phyloP scores from a whole-genome alignment of 1,284 basidiomycete genomes.

The Tilletia caries region DNA sequence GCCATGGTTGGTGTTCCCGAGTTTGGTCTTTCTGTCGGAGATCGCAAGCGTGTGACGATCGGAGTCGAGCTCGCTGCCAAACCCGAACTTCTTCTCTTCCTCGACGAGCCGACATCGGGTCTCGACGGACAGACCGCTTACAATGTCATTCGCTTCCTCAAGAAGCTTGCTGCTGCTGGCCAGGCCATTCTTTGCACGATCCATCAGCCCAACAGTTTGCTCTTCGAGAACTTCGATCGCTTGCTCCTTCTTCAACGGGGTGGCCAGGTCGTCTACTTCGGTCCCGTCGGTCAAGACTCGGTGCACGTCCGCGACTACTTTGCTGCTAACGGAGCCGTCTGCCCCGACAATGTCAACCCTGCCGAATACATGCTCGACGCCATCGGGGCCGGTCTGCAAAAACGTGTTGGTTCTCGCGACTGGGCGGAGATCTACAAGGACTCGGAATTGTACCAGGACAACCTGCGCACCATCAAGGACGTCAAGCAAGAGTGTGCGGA shows the following conservation, averaged over 20 bases:
- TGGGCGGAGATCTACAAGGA: slow-evolving; percentile 55
- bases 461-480: slow-evolving; percentile 55
- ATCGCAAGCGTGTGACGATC: slow-evolving; percentile 71
- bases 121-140: slow-evolving; percentile 84
- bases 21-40: slow-evolving; percentile 60
- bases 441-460: slow-evolving; percentile 49
- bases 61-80: slow-evolving; percentile 73
- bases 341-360: slow-evolving; percentile 60
- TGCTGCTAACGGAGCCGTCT: slow-evolving; percentile 59
- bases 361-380: slow-evolving; percentile 58
- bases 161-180: slow-evolving; percentile 75
- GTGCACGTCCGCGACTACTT: slow-evolving; percentile 61
- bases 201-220: slow-evolving; percentile 69
- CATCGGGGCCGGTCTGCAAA: slow-evolving; percentile 52
- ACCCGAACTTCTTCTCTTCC: slow-evolving; percentile 67
- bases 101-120: slow-evolving; percentile 64
- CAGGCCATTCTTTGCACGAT: slow-evolving; percentile 62
- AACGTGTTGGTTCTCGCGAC: slow-evolving; percentile 47
- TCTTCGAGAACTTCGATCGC: slow-evolving; percentile 65
- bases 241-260: slow-evolving; percentile 55
- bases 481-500: slow-evolving; percentile 58
- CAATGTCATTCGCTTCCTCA: slow-evolving; percentile 75
- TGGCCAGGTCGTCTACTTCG: slow-evolving; percentile 61
- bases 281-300: slow-evolving; percentile 60
- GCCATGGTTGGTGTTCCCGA: slow-evolving; percentile 63